Evolutionary conservation across 1,284 basidiomycete genomes (phyloP).

Genomic region (Marasmius tenuissimus): DNA sequence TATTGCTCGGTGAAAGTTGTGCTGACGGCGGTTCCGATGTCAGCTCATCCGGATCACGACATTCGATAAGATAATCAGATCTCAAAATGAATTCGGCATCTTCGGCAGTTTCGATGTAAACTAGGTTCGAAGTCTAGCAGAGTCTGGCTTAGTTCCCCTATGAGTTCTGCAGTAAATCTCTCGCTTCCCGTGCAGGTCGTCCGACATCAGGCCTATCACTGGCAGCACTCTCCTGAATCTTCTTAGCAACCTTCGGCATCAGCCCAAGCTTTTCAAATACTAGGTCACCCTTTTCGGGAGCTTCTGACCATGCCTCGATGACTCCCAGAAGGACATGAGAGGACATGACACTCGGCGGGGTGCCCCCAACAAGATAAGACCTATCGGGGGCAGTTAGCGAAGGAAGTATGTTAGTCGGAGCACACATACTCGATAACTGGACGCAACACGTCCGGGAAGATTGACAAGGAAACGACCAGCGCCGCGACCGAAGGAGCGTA

Average conservation of each 20-base stretch:
- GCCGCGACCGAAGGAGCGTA: conserved; percentile 72
- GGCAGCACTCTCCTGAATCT: conserved; percentile 69
- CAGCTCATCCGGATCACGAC: too few relatives aligned
- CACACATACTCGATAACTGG: not conserved
- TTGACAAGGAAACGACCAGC: not conserved
- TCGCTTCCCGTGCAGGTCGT: conserved; percentile 82
- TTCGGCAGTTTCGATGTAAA: too few relatives aligned
- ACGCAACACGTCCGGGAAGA: not conserved
- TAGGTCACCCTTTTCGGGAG: conserved; percentile 31
- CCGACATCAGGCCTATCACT: conserved; percentile 77
- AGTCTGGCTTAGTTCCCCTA: not conserved
- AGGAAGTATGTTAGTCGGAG: not conserved
- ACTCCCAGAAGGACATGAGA: conserved; percentile 70
- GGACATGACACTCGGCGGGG: conserved; percentile 60
- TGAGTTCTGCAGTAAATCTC: conserved; percentile 60
- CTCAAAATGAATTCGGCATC: too few relatives aligned
- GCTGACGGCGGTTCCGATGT: too few relatives aligned
- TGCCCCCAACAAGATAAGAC: conserved; percentile 59
- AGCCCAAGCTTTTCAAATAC: conserved; percentile 68
- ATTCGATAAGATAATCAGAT: not conserved
- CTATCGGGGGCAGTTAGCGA: conserved; percentile 22
- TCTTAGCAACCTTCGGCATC: conserved; percentile 68
- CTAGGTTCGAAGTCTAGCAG: not conserved
- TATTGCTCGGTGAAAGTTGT: too few relatives aligned
- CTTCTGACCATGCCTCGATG: conserved; percentile 48